Evolutionary conservation across 495 filamentous ascomycete species (phyloP), one percentile per base, ranked within the genome.

Genomic region (Platismatia glauca): DNA sequence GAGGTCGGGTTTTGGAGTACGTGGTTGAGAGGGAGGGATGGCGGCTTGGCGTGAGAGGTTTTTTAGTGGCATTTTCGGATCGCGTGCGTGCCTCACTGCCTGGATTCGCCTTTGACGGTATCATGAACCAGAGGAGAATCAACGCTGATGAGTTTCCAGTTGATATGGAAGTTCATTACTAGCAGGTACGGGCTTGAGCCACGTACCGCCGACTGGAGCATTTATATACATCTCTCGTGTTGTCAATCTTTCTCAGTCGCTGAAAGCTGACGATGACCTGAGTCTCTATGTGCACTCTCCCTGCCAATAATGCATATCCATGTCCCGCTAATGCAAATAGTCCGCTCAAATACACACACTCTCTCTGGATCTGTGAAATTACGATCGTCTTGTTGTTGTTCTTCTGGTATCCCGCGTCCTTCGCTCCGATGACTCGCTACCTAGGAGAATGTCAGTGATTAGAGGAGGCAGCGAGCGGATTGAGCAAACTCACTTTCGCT

Each of bases 381-480:
- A 41, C 48, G 60, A 77, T 71, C 71, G 64, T 67, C 76, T 67
- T 59, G 63, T 59, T 39, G 57, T 48, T 41, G 75, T 76, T 62
- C 76, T 74, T 64, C 79, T 73, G 34, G 76, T 76, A 37, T 77
- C 72, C 67, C 77, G 68, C 41, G 77, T 81, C 61, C 76, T 75
- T 71, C 77, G 66, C 68, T 78, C 79, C 62, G 79, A 80, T 55
- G 78, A 80, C 68, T 71, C 72, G 72, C 73, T 79, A 62, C 78
- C 79, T 82, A 64, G 16, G 59, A 63, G 61, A 69, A 41, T 57
- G 66, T 74, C 59, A 70, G 71, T 59, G 58, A 58, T 46, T 60
- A 46, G 20, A 41, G 37, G 48, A 38, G 13, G 24, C 39, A 52
- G 57, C 16, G 57, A 18, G 34, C 48, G 12, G 73, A 79, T 73